Evolutionary conservation across 345 rosid genomes (phyloP).

Genomic region (Lepidium didymum): DNA sequence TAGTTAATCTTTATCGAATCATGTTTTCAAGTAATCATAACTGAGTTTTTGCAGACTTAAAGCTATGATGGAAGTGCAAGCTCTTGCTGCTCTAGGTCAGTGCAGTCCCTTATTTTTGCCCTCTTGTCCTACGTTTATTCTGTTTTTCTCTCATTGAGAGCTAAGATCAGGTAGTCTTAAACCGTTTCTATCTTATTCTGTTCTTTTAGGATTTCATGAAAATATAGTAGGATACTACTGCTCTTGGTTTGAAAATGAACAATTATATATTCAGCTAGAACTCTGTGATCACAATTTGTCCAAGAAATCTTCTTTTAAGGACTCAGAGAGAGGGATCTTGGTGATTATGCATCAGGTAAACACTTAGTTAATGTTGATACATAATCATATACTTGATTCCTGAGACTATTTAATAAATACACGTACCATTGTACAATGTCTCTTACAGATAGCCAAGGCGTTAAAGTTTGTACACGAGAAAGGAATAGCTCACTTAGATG

Average conservation of each 20-base stretch:
- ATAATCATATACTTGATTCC: not conserved
- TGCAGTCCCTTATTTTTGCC: not conserved
- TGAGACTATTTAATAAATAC: not conserved
- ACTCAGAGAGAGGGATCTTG: conserved; percentile 56
- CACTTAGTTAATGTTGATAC: conserved; percentile 15
- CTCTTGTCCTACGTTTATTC: not conserved
- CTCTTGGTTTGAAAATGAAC: conserved; percentile 95
- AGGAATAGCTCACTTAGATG: conserved; percentile 93
- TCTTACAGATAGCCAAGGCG: conserved; percentile 77
- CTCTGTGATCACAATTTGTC: conserved; percentile 86
- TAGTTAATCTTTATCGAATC: not conserved
- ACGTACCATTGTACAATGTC: not conserved
- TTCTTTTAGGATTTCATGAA: conserved; percentile 61
- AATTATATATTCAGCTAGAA: conserved; percentile 94
- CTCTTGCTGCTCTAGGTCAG: conserved; percentile 92
- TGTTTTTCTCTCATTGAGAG: not conserved
- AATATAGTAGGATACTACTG: conserved; percentile 76
- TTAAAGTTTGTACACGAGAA: conserved; percentile 63
- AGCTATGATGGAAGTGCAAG: conserved; percentile 99
- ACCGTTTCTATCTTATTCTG: not conserved
- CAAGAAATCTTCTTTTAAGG: conserved; percentile 31
- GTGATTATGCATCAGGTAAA: conserved; percentile 65
- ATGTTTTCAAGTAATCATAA: not conserved
- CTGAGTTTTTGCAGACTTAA: conserved; percentile 48
- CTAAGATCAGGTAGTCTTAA: not conserved